Conservation (phyloP, 441 rosid genomes). For the Hura crepitans region DNA sequence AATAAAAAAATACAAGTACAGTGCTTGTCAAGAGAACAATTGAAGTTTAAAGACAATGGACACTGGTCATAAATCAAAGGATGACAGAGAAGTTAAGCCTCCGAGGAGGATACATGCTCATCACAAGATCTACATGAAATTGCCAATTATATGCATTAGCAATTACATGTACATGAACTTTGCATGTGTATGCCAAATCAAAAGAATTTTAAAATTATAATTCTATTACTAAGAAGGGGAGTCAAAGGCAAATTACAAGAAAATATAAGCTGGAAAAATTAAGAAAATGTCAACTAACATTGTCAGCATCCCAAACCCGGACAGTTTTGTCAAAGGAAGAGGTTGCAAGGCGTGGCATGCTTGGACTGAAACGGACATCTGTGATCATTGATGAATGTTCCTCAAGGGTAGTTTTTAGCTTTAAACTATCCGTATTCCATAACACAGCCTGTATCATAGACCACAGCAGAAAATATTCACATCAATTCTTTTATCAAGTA, state of each 20-base stretch:
- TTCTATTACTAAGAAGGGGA: neutral
- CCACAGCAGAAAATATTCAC: conserved; percentile 5
- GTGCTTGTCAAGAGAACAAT: too few relatives aligned
- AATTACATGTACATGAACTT: neutral
- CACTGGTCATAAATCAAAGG: too few relatives aligned
- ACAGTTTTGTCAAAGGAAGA: conserved; percentile 93
- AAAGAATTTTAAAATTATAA: neutral
- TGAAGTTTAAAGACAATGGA: too few relatives aligned
- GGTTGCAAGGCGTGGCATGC: conserved; percentile 83
- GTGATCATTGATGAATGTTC: conserved; percentile 75
- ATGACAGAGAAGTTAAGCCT: neutral
- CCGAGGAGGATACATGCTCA: neutral
- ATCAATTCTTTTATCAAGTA: neutral
- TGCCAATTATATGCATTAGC: neutral
- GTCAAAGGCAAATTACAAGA: neutral
- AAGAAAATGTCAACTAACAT: conserved; percentile 41
- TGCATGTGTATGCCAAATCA: neutral
- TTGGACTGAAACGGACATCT: conserved; percentile 88
- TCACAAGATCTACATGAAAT: neutral
- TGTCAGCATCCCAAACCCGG: conserved; percentile 92
- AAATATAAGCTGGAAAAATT: conserved; percentile 7
- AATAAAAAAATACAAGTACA: too few relatives aligned
- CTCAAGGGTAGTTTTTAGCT: conserved; percentile 66
- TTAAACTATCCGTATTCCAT: conserved; percentile 64
- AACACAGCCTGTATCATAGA: conserved; percentile 63